These are phyloP conservation scores for Rhizophora mangle DNA, from an alignment of 345 rosid genomes.

Conservation along the genomic window DNA sequence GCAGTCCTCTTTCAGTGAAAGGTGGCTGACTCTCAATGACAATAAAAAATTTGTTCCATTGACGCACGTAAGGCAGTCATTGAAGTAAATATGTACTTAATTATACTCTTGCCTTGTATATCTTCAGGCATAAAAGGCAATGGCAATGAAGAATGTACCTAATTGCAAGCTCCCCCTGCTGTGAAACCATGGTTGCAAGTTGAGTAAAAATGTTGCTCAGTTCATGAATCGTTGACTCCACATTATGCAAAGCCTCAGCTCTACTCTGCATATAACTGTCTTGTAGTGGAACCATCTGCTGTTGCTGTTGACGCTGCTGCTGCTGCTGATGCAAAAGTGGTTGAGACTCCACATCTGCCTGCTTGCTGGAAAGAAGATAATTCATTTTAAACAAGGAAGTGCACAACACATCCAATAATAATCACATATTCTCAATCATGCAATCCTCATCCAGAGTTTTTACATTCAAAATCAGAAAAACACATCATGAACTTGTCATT, in stretches of 20 bases:
- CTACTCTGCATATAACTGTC: conserved; percentile 83
- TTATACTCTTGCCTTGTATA: neutral
- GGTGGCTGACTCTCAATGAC: neutral
- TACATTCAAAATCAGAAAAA: neutral
- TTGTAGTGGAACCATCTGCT: conserved; percentile 67
- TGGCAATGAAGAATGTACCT: conserved; percentile 37
- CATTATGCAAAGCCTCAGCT: conserved; percentile 75
- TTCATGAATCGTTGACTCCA: conserved; percentile 86
- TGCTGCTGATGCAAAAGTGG: conserved; percentile 48
- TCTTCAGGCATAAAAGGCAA: neutral
- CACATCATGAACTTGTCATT: neutral
- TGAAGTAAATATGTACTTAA: neutral
- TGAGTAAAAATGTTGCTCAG: conserved; percentile 69
- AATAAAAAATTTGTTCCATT: neutral
- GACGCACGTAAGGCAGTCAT: neutral
- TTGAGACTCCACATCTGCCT: conserved; percentile 50
- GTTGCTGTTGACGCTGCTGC: conserved; percentile 51
- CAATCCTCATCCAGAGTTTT: neutral
- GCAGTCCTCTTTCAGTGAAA: conserved; percentile 6
- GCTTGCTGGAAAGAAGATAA: conserved; percentile 37
- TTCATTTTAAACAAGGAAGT: too few relatives aligned
- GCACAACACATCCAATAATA: too few relatives aligned
- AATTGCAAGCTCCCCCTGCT: conserved; percentile 88
- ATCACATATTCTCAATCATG: neutral
- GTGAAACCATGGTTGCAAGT: conserved; percentile 82